A percentile compares a stretch with the other conserved stretches of the same genome.
phyloP scores from a whole-genome alignment of 495 filamentous ascomycete species.

The Aspergillus leporis region DNA sequence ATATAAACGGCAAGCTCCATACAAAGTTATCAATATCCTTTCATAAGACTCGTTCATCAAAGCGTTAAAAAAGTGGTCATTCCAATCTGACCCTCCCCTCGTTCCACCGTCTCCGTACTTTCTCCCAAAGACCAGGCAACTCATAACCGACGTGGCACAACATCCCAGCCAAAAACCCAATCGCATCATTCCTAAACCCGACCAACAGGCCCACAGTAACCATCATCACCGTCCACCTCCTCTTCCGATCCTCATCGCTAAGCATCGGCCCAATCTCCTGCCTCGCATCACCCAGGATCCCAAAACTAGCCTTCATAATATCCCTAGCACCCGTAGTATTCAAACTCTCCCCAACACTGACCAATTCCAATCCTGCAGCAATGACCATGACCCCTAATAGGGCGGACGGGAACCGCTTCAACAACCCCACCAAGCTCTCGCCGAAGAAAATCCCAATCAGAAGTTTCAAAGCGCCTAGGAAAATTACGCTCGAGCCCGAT shows the following conservation, averaged over 20 bases:
- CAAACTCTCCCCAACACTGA: conserved; percentile 77
- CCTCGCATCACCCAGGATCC: conserved; percentile 40
- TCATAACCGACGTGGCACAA: conserved; percentile 61
- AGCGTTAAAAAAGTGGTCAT: conserved; percentile 1
- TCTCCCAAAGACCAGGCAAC: conserved; percentile 34
- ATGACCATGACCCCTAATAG: conserved; percentile 86
- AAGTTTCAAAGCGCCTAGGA: conserved; percentile 77
- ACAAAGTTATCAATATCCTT: no score
- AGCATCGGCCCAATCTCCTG: conserved; percentile 40
- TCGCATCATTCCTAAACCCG: conserved; percentile 85
- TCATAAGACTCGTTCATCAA: no score
- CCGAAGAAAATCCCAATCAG: conserved; percentile 72
- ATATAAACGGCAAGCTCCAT: no score
- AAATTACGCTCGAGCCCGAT: conserved; percentile 77
- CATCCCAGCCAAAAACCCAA: conserved; percentile 83
- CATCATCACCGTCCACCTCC: conserved; percentile 84
- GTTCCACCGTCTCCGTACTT: conserved; percentile 28
- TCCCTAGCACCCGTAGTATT: conserved; percentile 70
- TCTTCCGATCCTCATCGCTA: conserved; percentile 61
- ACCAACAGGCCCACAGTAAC: conserved; percentile 77
- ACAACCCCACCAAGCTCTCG: conserved; percentile 62
- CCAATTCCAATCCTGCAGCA: conserved; percentile 82
- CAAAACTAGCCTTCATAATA: conserved; percentile 34
- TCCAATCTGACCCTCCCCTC: conserved; percentile 35
- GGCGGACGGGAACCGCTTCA: conserved; percentile 68